Conservation (phyloP, 2,329 filamentous ascomycete genomes). For the Cucurbitaria berberidis region DNA sequence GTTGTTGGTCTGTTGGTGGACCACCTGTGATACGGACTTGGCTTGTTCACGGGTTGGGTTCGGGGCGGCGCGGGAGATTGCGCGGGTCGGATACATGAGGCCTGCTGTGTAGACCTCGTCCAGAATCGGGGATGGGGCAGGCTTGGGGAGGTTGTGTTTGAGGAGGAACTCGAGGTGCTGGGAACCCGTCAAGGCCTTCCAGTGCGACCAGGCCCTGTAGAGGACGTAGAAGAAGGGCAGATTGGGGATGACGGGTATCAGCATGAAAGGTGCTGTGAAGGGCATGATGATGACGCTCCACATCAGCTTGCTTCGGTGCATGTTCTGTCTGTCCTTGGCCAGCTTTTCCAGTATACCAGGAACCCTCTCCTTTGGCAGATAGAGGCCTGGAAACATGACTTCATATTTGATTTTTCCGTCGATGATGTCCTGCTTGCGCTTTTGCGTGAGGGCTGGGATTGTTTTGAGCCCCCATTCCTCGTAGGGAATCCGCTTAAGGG, state of each 20-base stretch:
- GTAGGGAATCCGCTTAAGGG: conserved; percentile 86
- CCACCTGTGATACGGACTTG: conserved; percentile 45
- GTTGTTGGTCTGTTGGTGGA: conserved; percentile 50
- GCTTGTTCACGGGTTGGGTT: conserved; percentile 47
- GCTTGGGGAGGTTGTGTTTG: conserved; percentile 71
- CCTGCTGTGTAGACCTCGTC: conserved; percentile 73
- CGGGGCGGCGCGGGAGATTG: conserved; percentile 48
- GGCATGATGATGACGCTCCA: conserved; percentile 71
- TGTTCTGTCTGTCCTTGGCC: conserved; percentile 77
- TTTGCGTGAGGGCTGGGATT: conserved; percentile 78
- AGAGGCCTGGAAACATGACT: conserved; percentile 75
- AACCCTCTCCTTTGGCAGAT: conserved; percentile 70
- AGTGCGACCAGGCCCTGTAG: conserved; percentile 73
- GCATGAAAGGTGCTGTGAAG: conserved; percentile 78
- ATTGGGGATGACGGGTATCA: conserved; percentile 88
- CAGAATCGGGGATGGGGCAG: conserved; percentile 70
- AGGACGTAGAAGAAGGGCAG: conserved; percentile 95
- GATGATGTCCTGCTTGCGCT: conserved; percentile 68
- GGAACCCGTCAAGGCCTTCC: conserved; percentile 75
- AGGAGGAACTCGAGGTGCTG: conserved; percentile 84
- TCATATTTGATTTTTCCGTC: conserved; percentile 70
- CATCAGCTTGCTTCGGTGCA: conserved; percentile 78
- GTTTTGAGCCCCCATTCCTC: conserved; percentile 99
- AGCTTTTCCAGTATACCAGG: conserved; percentile 70
- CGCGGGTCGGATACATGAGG: conserved; percentile 52